A percentile compares a stretch with the other conserved stretches of the same genome.
These are phyloP conservation scores for Pilaira anomala DNA, from an alignment of 192 early-diverging fungal species.

Conservation along the genomic window DNA sequence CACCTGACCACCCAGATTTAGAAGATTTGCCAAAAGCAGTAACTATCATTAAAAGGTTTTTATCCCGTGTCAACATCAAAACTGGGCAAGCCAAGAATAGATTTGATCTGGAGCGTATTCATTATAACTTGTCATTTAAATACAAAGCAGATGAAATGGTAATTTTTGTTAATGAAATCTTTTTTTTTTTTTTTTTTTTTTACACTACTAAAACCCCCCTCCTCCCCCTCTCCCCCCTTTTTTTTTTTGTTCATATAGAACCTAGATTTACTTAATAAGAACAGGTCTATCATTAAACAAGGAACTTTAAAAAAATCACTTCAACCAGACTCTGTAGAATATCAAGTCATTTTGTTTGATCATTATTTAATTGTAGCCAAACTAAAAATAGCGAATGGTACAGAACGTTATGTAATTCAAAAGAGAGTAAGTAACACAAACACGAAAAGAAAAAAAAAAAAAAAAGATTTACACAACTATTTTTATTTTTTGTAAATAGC, in stretches of 20 bases:
- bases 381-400: slow-evolving; percentile 43
- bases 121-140: slow-evolving; percentile 65
- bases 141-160: slow-evolving; percentile 29
- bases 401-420: slow-evolving; percentile 62
- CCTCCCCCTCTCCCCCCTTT: no score
- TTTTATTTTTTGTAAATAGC: slow-evolving; percentile 43
- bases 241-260: slow-evolving; percentile 49
- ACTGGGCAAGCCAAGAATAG: slow-evolving; percentile 86
- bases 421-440: slow-evolving; percentile 34
- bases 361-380: slow-evolving; percentile 79
- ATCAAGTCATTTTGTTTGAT: slow-evolving; percentile 86
- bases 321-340: slow-evolving; percentile 56
- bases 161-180: no score
- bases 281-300: slow-evolving; percentile 72
- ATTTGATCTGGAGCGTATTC: slow-evolving; percentile 74
- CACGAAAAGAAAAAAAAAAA: no score
- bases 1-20: slow-evolving; percentile 73
- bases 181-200: background rate
- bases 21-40: slow-evolving; percentile 69
- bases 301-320: slow-evolving; percentile 68
- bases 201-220: slow-evolving; percentile 39
- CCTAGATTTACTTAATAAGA: slow-evolving; percentile 69
- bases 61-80: slow-evolving; percentile 80
- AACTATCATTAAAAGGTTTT: slow-evolving; percentile 67
- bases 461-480: background rate